Conservation (phyloP, 139 green algal species). For the Astrephomene gubernaculifera region DNA sequence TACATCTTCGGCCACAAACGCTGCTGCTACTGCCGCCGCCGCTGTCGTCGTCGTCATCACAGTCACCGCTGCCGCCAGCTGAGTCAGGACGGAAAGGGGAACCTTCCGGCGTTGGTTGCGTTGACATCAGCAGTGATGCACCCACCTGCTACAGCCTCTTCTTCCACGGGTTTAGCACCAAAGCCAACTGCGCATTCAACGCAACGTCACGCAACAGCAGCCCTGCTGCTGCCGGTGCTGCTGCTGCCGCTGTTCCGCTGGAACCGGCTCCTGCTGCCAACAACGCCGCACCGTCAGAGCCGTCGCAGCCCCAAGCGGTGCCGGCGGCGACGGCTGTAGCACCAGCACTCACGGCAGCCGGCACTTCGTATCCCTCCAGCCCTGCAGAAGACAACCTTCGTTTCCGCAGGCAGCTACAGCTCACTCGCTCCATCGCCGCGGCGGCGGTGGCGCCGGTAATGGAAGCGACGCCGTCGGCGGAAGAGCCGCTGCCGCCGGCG, state of each 20-base stretch:
- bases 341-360: background rate
- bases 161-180: background rate
- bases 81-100: no score
- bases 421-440: no score
- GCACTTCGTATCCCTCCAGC: background rate
- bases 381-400: no score
- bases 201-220: background rate
- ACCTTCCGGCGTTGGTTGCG: background rate
- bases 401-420: no score
- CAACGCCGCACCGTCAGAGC: background rate
- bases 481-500: no score
- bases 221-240: background rate
- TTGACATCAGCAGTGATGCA: background rate
- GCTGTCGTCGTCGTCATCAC: background rate
- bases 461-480: no score
- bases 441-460: no score
- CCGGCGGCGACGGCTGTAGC: background rate
- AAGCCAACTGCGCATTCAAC: background rate
- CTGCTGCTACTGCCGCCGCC: background rate
- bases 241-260: background rate
- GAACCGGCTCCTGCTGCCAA: background rate
- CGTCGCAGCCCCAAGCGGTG: background rate
- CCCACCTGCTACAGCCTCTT: slow-evolving; percentile 16
- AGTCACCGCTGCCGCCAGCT: no score
- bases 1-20: background rate